Evolutionary conservation across 2,329 filamentous ascomycete genomes (phyloP), one percentile per base, ranked within the genome.

Genomic region (Samsoniella hepiali): DNA sequence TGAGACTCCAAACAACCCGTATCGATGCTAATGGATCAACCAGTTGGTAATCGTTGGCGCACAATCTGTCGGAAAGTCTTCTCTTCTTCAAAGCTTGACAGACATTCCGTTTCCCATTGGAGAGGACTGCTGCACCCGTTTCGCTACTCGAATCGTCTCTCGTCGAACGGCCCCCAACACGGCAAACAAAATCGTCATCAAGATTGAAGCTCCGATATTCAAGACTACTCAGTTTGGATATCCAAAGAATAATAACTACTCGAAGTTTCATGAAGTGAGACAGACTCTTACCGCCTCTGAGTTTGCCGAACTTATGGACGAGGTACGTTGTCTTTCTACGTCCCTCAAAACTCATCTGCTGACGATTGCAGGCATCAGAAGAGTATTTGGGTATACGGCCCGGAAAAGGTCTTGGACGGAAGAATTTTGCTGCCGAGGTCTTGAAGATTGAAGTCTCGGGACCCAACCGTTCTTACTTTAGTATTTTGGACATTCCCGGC

Each of bases 11-110:
- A 42, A 55, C 6, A 1, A 13, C 17, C 22, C 27, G 15, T 1
- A 13, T 8, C 2, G 5, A 13, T 6, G 13, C n/a, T 47, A 17
- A 13, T 13, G 57, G 69, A 3, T 68, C 17, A 31, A 2, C 5
- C 13, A 76, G 73, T 71, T 77, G 6, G 70, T 77, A 1, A 74
- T 77, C 34, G 73, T 77, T 0, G 75, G 76, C 1, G 69, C 72
- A 0, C 75, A 77, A 63, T 77, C 74, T 0, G 69, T 73, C 2
- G 75, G 75, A 3, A 77, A 77, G 31, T 77, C 76, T 0, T 76
- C 76, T 6, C 67, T 78, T 1, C 66, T 78, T 2, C 72, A 73
- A 54, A 75, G 71, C 27, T 63, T 77, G 58, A 76, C 73, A 1
- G 74, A 73, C 3, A 76, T 78, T 17, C 76, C 75, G 0, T 78